These are phyloP conservation scores for Beta corolliflora DNA, from an alignment of 179 eudicot species.

Conservation along the genomic window DNA sequence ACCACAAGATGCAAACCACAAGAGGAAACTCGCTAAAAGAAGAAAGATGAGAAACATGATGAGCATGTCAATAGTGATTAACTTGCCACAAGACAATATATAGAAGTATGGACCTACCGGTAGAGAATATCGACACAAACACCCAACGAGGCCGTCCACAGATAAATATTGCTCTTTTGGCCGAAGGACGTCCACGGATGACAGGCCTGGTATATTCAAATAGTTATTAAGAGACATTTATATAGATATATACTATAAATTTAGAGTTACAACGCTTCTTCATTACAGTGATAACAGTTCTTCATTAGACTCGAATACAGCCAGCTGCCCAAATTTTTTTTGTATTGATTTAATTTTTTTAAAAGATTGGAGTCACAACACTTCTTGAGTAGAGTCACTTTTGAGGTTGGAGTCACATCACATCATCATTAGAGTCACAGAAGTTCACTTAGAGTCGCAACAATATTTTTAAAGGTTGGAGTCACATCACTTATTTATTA, in stretches of 20 bases:
- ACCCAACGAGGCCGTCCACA: constrained; percentile 93
- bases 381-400: too few species aligned
- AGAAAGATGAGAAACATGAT: not conserved
- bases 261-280: too few species aligned
- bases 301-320: too few species aligned
- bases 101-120: constrained; percentile 41
- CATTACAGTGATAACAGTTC: too few species aligned
- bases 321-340: too few species aligned
- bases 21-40: constrained; percentile 63
- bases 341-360: too few species aligned
- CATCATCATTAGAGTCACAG: too few species aligned
- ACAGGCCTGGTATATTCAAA: constrained; percentile 63
- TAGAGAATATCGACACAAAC: constrained; percentile 57
- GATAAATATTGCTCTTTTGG: constrained; percentile 70
- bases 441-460: too few species aligned
- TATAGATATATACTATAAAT: not conserved
- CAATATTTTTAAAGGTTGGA: too few species aligned
- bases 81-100: not conserved
- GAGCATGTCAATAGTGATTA: not conserved
- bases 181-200: constrained; percentile 89
- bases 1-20: constrained; percentile 85
- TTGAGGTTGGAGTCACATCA: too few species aligned
- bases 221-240: constrained; percentile 19
- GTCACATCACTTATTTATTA: too few species aligned
- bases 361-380: too few species aligned